phyloP scores from a whole-genome alignment of 495 filamentous ascomycete species.

The Sordaria brevicollis region DNA sequence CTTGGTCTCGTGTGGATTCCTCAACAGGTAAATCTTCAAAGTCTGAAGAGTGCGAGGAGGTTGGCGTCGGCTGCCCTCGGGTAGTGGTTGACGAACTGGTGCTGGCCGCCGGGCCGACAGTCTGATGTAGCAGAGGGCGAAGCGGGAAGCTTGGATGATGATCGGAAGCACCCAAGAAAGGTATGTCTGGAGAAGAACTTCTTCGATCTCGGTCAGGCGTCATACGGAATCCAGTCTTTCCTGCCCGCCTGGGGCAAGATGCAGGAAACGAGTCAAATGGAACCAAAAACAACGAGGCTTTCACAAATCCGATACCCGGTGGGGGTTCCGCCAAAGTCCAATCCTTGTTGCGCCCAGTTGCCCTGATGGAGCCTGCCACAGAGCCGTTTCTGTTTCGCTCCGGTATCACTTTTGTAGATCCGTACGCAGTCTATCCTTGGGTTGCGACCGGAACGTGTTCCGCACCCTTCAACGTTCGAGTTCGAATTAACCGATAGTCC shows the following conservation, averaged over 20 bases:
- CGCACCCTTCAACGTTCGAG: neutral
- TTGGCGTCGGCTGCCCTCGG: neutral
- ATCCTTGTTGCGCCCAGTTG: neutral
- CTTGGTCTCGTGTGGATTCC: neutral
- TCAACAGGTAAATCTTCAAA: neutral
- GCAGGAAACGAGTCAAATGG: conserved; percentile 1
- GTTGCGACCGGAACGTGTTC: neutral
- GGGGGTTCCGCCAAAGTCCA: neutral
- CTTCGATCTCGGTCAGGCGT: conserved; percentile 2
- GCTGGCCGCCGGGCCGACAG: neutral
- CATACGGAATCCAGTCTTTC: conserved; percentile 4
- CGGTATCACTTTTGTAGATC: neutral
- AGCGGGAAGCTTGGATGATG: conserved; percentile 8
- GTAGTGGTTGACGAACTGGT: neutral
- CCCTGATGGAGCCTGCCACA: neutral
- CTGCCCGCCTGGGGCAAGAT: conserved; percentile 4
- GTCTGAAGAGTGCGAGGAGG: neutral
- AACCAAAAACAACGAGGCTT: neutral
- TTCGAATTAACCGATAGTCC: neutral
- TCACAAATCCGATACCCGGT: neutral
- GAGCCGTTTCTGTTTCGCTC: neutral
- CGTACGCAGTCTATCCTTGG: neutral
- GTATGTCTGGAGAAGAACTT: neutral
- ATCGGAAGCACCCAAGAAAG: neutral
- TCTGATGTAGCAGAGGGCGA: conserved; percentile 2